Percentiles rank a stretch among this genome's conserved stretches.
phyloP scores from a whole-genome alignment of 345 rosid genomes.

The Eucalyptus marginata region DNA sequence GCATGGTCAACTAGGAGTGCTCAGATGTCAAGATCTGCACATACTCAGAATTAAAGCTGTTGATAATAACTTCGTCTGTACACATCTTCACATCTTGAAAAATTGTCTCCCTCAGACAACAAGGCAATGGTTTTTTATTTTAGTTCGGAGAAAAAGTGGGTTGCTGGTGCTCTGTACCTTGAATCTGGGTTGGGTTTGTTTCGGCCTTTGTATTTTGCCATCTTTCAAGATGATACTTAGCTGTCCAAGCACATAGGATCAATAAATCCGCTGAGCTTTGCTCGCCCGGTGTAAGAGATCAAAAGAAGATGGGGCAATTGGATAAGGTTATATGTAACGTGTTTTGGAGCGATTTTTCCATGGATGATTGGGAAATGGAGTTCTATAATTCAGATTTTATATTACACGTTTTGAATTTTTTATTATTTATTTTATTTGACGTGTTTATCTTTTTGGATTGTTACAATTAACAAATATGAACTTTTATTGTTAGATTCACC shows the following conservation, averaged over 20 bases:
- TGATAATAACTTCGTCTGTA: background rate
- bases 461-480: too few species aligned
- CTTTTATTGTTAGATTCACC: too few species aligned
- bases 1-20: background rate
- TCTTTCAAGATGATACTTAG: slow-evolving; percentile 21
- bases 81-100: background rate
- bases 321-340: background rate
- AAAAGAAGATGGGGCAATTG: background rate
- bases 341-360: background rate
- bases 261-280: slow-evolving; percentile 6
- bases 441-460: background rate
- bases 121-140: background rate
- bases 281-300: background rate
- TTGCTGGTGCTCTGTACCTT: slow-evolving; percentile 31
- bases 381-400: too few species aligned
- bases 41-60: background rate
- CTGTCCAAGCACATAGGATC: slow-evolving; percentile 32
- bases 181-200: slow-evolving; percentile 30
- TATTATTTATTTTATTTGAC: too few species aligned
- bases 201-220: slow-evolving; percentile 16
- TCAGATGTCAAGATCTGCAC: background rate
- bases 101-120: background rate
- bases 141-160: slow-evolving; percentile 23
- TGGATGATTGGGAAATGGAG: background rate
- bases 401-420: background rate